A percentile compares a stretch with the other conserved stretches of the same genome.
phyloP scores from a whole-genome alignment of 306 rosid species.

The Prunus mume region DNA sequence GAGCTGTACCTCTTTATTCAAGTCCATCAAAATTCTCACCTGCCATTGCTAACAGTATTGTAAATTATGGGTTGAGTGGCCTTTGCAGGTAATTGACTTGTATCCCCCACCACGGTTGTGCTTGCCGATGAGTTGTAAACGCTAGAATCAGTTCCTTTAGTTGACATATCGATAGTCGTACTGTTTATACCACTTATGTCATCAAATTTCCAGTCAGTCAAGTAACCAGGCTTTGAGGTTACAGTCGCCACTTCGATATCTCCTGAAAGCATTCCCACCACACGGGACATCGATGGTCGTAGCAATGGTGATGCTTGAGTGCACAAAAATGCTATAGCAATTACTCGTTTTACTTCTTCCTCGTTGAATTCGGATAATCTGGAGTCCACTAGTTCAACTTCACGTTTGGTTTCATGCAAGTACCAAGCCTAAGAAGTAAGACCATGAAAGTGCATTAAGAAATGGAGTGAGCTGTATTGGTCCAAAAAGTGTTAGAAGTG shows the following conservation, averaged over 20 bases:
- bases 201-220: slow-evolving; percentile 64
- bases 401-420: slow-evolving; percentile 45
- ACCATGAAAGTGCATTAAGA: not conserved
- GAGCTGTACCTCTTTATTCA: not conserved
- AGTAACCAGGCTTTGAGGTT: slow-evolving; percentile 59
- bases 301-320: slow-evolving; percentile 57
- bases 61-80: slow-evolving; percentile 28
- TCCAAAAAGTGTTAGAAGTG: not conserved
- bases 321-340: slow-evolving; percentile 53
- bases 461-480: not conserved
- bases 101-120: slow-evolving; percentile 31
- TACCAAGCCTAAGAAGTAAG: slow-evolving; percentile 55
- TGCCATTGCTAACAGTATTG: slow-evolving; percentile 25
- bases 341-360: slow-evolving; percentile 49
- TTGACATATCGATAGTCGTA: slow-evolving; percentile 18
- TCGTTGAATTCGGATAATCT: slow-evolving; percentile 31
- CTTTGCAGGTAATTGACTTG: slow-evolving; percentile 19
- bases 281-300: slow-evolving; percentile 70
- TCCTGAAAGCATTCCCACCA: slow-evolving; percentile 72
- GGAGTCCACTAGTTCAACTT: slow-evolving; percentile 46
- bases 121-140: slow-evolving; percentile 25
- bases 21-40: slow-evolving; percentile 20
- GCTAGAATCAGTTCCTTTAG: slow-evolving; percentile 31
- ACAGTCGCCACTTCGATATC: slow-evolving; percentile 51
- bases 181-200: slow-evolving; percentile 28